These are phyloP conservation scores for Backusella westeae DNA, from an alignment of 192 early-diverging fungal species.

Conservation along the genomic window DNA sequence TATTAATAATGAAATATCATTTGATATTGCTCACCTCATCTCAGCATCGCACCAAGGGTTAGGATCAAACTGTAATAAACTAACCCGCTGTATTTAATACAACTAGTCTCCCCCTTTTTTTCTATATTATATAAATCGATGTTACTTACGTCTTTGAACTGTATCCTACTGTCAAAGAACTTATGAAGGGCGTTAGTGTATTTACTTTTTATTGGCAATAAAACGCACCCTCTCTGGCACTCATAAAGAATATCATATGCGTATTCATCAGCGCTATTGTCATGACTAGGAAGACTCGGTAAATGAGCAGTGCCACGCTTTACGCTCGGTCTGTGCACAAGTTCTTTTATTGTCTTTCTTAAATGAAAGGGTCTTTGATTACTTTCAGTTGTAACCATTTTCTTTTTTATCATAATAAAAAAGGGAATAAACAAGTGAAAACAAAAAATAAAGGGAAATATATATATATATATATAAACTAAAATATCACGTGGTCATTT, in stretches of 20 bases:
- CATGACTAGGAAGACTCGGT: neutral
- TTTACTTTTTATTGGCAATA: neutral
- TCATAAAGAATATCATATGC: conserved; percentile 42
- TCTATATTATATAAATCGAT: neutral
- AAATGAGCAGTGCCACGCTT: neutral
- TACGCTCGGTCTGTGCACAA: neutral
- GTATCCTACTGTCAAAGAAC: conserved; percentile 43
- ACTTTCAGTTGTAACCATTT: neutral
- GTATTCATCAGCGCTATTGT: conserved; percentile 17
- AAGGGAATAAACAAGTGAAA: too few relatives aligned
- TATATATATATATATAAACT: neutral
- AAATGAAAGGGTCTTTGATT: neutral
- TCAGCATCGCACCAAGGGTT: conserved; percentile 49
- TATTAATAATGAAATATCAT: too few relatives aligned
- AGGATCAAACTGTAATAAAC: conserved; percentile 51
- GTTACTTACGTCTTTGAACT: conserved; percentile 47
- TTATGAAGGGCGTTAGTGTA: neutral
- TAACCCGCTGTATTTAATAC: neutral
- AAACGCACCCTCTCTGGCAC: conserved; percentile 41
- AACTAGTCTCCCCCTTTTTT: neutral
- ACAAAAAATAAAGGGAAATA: neutral
- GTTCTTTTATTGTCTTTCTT: conserved; percentile 1
- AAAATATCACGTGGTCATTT: neutral
- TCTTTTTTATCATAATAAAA: neutral
- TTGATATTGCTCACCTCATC: conserved; percentile 25